phyloP scores from a whole-genome alignment of 768 basidiomycete species.

The Gymnopilus junonius region DNA sequence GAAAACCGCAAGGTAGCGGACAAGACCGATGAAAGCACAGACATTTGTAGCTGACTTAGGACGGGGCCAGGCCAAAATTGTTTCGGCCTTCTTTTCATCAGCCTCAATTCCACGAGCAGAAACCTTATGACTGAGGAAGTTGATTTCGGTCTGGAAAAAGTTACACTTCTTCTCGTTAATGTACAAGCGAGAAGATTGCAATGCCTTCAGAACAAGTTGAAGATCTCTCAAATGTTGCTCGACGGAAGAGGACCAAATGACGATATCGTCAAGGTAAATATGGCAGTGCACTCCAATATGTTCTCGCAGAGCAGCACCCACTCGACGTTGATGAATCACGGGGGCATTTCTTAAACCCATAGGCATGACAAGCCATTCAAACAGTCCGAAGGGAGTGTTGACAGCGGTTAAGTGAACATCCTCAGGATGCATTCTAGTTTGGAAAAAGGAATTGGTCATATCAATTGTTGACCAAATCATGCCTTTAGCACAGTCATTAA shows the following conservation, averaged over 20 bases:
- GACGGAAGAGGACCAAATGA: slow-evolving; percentile 21
- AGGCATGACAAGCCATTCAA: no score
- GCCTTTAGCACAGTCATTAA: no score
- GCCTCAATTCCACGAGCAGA: slow-evolving; percentile 30
- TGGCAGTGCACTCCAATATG: slow-evolving; percentile 24
- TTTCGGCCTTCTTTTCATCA: slow-evolving; percentile 23
- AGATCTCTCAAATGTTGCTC: slow-evolving; percentile 7
- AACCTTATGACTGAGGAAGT: no score
- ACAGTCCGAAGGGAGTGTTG: no score
- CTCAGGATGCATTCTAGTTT: slow-evolving; percentile 23
- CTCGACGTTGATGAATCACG: no score
- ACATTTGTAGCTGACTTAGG: slow-evolving; percentile 14
- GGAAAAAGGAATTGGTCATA: slow-evolving; percentile 29
- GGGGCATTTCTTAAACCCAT: no score
- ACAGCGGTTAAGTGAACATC: no score
- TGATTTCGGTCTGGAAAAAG: no score
- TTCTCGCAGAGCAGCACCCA: slow-evolving; percentile 22
- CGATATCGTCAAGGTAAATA: slow-evolving; percentile 30
- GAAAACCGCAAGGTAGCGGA: slow-evolving; percentile 12
- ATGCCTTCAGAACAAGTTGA: background rate
- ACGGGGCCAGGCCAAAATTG: slow-evolving; percentile 31
- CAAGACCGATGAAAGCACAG: slow-evolving; percentile 15
- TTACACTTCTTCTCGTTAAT: slow-evolving; percentile 17
- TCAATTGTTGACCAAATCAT: no score
- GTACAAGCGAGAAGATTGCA: background rate